phyloP scores from a whole-genome alignment of 805 yeast genomes.

The Ogataea pilisensis region DNA sequence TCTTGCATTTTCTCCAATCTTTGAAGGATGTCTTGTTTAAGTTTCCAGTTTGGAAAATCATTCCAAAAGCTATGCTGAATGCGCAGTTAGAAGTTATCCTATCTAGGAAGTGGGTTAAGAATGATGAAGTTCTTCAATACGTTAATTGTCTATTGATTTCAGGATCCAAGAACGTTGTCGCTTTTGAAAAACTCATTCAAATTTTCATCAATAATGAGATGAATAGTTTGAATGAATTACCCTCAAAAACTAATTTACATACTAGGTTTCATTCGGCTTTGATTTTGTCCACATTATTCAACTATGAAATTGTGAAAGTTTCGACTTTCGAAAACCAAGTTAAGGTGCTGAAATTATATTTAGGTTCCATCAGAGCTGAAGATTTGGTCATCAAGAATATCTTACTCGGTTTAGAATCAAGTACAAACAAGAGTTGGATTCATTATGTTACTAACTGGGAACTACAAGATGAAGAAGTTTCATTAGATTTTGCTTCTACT shows the following conservation, averaged over 20 bases:
- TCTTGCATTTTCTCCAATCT: conserved; percentile 28
- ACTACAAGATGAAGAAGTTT: conserved; percentile 31
- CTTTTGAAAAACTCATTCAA: conserved; percentile 55
- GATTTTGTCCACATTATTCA: conserved; percentile 46
- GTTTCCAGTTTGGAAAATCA: conserved; percentile 34
- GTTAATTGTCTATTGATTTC: conserved; percentile 36
- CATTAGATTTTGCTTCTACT: conserved; percentile 1
- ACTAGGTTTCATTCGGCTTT: conserved; percentile 42
- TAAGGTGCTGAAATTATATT: conserved; percentile 48
- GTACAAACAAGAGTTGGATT: conserved; percentile 56
- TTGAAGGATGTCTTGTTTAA: conserved; percentile 31
- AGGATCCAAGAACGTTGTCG: conserved; percentile 34
- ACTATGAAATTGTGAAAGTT: conserved; percentile 40
- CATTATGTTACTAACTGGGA: conserved; percentile 63
- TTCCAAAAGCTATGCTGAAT: conserved; percentile 47
- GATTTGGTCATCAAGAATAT: conserved; percentile 61
- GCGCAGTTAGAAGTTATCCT: conserved; percentile 65
- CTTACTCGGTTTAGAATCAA: conserved; percentile 54
- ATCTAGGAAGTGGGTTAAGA: conserved; percentile 41
- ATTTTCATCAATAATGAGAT: conserved; percentile 52
- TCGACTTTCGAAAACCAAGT: conserved; percentile 46
- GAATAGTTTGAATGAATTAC: conserved; percentile 31
- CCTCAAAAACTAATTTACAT: conserved; percentile 20
- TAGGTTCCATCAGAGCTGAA: conserved; percentile 57
- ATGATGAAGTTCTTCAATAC: conserved; percentile 42